These are phyloP conservation scores for Aspergillus fischeri DNA, from an alignment of 2,329 filamentous ascomycete species.

Conservation along the genomic window DNA sequence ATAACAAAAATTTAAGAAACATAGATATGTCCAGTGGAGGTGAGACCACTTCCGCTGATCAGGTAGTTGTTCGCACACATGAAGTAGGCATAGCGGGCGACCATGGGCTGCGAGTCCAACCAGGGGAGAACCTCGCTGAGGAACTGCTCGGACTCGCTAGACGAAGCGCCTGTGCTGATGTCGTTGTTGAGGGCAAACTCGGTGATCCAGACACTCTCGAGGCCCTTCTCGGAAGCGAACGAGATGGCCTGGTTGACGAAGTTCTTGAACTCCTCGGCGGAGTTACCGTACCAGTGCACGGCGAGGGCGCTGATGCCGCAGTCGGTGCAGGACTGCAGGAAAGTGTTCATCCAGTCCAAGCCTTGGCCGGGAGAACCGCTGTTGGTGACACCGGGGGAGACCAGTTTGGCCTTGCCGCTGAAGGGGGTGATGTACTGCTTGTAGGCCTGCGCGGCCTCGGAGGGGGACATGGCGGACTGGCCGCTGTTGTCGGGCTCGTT, in stretches of 20 bases:
- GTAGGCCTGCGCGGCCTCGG: conserved; percentile 36
- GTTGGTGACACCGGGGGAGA: conserved; percentile 42
- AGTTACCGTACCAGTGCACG: conserved; percentile 43
- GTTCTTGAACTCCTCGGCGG: conserved; percentile 33
- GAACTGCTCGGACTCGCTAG: conserved; percentile 29
- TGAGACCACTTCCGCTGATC: conserved; percentile 23
- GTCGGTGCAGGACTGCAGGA: conserved; percentile 35
- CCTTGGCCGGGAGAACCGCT: conserved; percentile 29
- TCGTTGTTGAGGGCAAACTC: conserved; percentile 40
- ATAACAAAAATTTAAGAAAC: not conserved
- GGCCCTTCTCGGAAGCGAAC: conserved; percentile 28
- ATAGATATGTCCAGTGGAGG: conserved; percentile 30
- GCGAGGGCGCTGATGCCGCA: conserved; percentile 41
- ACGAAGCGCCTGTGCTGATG: conserved; percentile 16
- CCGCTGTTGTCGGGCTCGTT: conserved; percentile 43
- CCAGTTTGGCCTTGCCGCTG: conserved; percentile 35
- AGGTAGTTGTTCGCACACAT: conserved; percentile 31
- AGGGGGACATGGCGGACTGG: conserved; percentile 38
- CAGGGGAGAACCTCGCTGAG: conserved; percentile 36
- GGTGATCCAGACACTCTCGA: conserved; percentile 44
- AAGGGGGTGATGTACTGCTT: conserved; percentile 37
- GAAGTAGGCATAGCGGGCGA: conserved; percentile 44
- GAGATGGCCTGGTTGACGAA: conserved; percentile 35
- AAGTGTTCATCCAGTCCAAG: conserved; percentile 39
- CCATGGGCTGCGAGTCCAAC: conserved; percentile 35